A percentile compares a stretch with the other conserved stretches of the same genome.
phyloP scores from a whole-genome alignment of 768 basidiomycete species.

The Pleurotus eryngii region DNA sequence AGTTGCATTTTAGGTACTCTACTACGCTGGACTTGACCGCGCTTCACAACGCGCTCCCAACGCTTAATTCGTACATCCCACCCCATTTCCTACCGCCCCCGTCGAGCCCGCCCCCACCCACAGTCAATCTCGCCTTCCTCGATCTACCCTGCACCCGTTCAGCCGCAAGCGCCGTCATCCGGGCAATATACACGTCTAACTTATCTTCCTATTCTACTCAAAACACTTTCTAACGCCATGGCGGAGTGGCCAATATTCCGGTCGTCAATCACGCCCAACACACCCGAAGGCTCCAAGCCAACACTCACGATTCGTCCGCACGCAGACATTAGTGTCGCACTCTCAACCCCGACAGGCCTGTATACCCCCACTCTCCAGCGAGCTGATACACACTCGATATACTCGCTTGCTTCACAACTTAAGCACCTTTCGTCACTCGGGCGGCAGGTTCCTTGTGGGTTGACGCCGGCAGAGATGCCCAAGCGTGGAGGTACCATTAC shows the following conservation, averaged over 20 bases:
- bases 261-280: conserved; percentile 57
- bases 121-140: conserved; percentile 36
- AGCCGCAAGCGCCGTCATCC: conserved; percentile 42
- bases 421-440: conserved; percentile 62
- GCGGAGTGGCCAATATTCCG: conserved; percentile 82
- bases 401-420: conserved; percentile 57
- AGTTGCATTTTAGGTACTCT: conserved; percentile 49
- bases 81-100: conserved; percentile 37
- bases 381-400: conserved; percentile 55
- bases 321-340: conserved; percentile 72
- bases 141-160: conserved; percentile 34
- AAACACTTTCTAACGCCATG: conserved; percentile 79
- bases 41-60: conserved; percentile 58
- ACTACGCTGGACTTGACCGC: conserved; percentile 73
- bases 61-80: conserved; percentile 70
- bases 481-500: conserved; percentile 75
- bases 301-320: conserved; percentile 69
- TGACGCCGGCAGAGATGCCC: conserved; percentile 69
- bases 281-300: conserved; percentile 42
- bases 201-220: conserved; percentile 80
- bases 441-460: conserved; percentile 60
- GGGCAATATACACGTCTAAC: conserved; percentile 67
- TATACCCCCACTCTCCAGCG: conserved; percentile 72
- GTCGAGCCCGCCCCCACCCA: conserved; percentile 14
- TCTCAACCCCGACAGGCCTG: conserved; percentile 79